These are phyloP conservation scores for Asterochloris erici DNA, from an alignment of 139 green algal genomes.

Conservation along the genomic window DNA sequence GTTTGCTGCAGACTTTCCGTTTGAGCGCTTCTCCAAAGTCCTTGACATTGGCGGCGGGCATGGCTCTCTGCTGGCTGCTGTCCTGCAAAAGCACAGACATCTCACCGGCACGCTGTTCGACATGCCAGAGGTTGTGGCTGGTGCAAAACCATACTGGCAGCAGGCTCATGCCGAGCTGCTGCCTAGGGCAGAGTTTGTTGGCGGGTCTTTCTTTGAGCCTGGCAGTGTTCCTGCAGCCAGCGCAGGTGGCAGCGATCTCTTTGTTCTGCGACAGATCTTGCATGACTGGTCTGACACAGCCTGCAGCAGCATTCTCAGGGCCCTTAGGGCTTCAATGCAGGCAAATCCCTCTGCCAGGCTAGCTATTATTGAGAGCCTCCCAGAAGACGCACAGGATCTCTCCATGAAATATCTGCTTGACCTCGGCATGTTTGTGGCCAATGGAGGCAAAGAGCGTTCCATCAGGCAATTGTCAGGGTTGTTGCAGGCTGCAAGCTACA, in stretches of 20 bases:
- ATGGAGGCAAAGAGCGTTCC: conserved; percentile 4
- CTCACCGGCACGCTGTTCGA: not conserved
- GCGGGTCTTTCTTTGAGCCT: not conserved
- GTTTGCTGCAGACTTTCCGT: not conserved
- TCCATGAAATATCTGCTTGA: conserved; percentile 14
- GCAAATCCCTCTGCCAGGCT: not conserved
- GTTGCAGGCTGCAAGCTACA: not conserved
- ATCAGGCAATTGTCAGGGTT: not conserved
- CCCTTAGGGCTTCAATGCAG: not conserved
- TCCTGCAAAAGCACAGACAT: not conserved
- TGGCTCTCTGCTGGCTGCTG: conserved; percentile 2
- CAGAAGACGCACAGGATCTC: not conserved
- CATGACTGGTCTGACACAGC: conserved; percentile 12
- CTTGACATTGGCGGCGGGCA: not conserved
- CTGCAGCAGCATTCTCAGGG: not conserved
- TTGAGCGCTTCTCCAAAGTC: not conserved
- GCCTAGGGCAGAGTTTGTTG: not conserved
- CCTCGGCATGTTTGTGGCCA: conserved; percentile 1
- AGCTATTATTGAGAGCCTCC: not conserved
- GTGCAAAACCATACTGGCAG: not conserved
- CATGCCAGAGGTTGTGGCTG: not conserved
- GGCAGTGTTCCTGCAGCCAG: not conserved
- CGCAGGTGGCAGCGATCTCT: not conserved
- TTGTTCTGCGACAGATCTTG: conserved; percentile 7
- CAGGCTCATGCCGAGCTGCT: not conserved